Percentiles rank a stretch among this genome's conserved stretches.
Evolutionary conservation across 2,329 filamentous ascomycete genomes (phyloP).

Genomic region (Aspergillus awamori): DNA sequence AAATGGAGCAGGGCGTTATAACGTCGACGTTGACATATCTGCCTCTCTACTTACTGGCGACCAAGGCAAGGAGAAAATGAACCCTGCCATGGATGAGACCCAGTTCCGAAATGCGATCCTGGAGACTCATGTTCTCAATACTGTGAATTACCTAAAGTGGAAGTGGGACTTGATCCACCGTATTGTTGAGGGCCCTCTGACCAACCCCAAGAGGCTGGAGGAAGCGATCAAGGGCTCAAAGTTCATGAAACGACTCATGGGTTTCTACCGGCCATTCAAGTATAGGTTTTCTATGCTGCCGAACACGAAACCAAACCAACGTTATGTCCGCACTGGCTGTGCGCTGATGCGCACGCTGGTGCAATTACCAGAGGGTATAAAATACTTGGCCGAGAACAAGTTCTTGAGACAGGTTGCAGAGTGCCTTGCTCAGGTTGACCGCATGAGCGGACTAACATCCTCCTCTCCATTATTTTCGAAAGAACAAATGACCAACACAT

Average conservation of each 20-base stretch:
- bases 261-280: conserved; percentile 96
- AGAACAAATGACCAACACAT: conserved; percentile 79
- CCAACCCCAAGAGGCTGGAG: conserved; percentile 87
- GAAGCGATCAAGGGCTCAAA: conserved; percentile 94
- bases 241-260: conserved; percentile 91
- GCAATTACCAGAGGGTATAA: conserved; percentile 80
- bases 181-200: conserved; percentile 88
- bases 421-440: conserved; percentile 92
- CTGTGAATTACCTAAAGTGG: conserved; percentile 92
- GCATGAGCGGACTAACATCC: conserved; percentile 69
- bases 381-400: conserved; percentile 89
- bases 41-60: conserved; percentile 43
- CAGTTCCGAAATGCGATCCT: conserved; percentile 64
- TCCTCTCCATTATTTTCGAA: conserved; percentile 86
- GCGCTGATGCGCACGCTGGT: conserved; percentile 83
- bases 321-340: conserved; percentile 89
- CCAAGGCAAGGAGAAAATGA: conserved; percentile 58
- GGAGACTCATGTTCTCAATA: conserved; percentile 82
- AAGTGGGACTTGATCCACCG: conserved; percentile 92
- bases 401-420: conserved; percentile 91
- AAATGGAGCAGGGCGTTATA: conserved; percentile 44
- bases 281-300: conserved; percentile 88
- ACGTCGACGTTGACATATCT: conserved; percentile 50
- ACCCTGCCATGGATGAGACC: conserved; percentile 64
- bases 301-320: conserved; percentile 89